phyloP scores from a whole-genome alignment of 306 rosid species.

The Cicer judaicum region DNA sequence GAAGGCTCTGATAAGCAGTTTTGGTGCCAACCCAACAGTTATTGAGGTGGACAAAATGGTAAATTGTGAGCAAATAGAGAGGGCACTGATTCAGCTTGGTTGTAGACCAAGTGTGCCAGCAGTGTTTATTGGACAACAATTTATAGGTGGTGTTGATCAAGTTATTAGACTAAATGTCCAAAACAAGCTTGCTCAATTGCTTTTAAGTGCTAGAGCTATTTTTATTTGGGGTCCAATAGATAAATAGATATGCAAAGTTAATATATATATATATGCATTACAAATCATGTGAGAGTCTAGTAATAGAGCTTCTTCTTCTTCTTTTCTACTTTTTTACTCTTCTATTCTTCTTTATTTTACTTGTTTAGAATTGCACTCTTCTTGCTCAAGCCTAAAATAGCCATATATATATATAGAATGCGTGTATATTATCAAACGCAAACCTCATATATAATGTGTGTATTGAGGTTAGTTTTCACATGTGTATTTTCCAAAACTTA shows the following conservation, averaged over 20 bases:
- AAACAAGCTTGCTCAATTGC: slow-evolving; percentile 64
- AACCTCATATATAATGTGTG: neutral
- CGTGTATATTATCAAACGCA: slow-evolving; percentile 18
- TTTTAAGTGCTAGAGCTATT: slow-evolving; percentile 65
- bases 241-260: neutral
- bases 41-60: slow-evolving; percentile 63
- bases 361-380: slow-evolving; percentile 15
- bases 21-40: slow-evolving; percentile 58
- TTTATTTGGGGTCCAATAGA: neutral
- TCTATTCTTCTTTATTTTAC: slow-evolving; percentile 3
- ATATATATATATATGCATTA: too few relatives aligned
- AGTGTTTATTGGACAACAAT: slow-evolving; percentile 70
- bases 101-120: slow-evolving; percentile 73
- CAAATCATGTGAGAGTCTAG: neutral
- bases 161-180: slow-evolving; percentile 64
- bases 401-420: slow-evolving; percentile 27
- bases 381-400: slow-evolving; percentile 28
- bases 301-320: slow-evolving; percentile 26
- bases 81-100: slow-evolving; percentile 53
- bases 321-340: slow-evolving; percentile 5
- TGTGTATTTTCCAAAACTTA: too few relatives aligned
- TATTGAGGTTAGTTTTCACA: neutral
- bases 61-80: slow-evolving; percentile 60
- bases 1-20: slow-evolving; percentile 56
- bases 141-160: slow-evolving; percentile 69